Conservation (phyloP, 1,139 yeast species). For the Debaryomyces udenii region DNA sequence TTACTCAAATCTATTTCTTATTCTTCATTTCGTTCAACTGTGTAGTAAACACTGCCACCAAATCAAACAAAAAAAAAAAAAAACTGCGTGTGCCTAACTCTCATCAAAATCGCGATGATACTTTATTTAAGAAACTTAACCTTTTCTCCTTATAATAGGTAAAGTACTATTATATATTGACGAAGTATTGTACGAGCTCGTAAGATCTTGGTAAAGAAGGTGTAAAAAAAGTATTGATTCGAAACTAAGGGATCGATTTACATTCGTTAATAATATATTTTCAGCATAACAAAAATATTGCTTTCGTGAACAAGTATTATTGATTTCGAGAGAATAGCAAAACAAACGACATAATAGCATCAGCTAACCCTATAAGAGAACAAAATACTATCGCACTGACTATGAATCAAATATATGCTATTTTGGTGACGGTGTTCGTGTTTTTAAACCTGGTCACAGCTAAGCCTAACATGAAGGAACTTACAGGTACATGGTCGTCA, state of each 20-base stretch:
- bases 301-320: no score
- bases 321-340: no score
- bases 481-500: slow-evolving; percentile 94
- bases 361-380: not conserved
- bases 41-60: not conserved
- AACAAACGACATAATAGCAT: not conserved
- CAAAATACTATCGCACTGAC: not conserved
- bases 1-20: no score
- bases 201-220: not conserved
- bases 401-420: slow-evolving; percentile 8
- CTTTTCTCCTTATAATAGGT: not conserved
- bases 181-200: not conserved
- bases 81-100: not conserved
- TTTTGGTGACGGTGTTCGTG: slow-evolving; percentile 7
- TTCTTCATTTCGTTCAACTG: not conserved
- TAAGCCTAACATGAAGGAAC: slow-evolving; percentile 38
- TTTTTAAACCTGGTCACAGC: slow-evolving; percentile 15
- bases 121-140: not conserved
- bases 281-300: no score
- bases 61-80: not conserved
- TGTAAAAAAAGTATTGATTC: no score
- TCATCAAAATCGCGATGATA: not conserved
- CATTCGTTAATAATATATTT: no score
- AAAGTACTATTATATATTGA: not conserved
- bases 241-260: no score